phyloP scores from a whole-genome alignment of 768 basidiomycete genomes.

The Amanita thiersii region DNA sequence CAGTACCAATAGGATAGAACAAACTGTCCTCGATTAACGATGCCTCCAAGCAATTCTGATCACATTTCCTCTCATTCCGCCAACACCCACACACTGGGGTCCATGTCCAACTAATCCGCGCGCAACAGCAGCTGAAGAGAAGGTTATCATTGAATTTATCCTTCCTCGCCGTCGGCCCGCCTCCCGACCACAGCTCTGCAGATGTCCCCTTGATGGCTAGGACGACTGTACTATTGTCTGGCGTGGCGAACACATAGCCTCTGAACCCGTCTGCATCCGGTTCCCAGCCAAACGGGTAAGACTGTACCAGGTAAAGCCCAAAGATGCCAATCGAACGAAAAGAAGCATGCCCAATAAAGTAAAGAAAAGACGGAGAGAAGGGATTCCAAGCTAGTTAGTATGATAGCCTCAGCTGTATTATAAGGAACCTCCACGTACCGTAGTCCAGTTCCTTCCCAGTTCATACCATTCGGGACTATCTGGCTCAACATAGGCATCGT shows the following conservation, averaged over 20 bases:
- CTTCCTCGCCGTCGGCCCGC: slow-evolving; percentile 80
- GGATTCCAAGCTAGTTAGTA: not conserved
- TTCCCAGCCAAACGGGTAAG: slow-evolving; percentile 89
- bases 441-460: slow-evolving; percentile 53
- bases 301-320: too few species aligned
- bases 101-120: slow-evolving; percentile 89
- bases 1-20: slow-evolving; percentile 87
- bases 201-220: slow-evolving; percentile 93
- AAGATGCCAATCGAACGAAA: too few species aligned
- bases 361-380: not conserved
- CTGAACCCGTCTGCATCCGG: slow-evolving; percentile 81
- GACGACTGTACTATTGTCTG: slow-evolving; percentile 77
- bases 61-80: slow-evolving; percentile 72
- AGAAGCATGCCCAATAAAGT: not conserved
- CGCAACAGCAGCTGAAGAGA: slow-evolving; percentile 93
- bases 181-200: slow-evolving; percentile 62
- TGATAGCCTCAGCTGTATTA: too few species aligned
- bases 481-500: slow-evolving; percentile 76
- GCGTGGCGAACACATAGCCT: slow-evolving; percentile 84
- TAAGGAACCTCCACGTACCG: too few species aligned
- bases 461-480: slow-evolving; percentile 73
- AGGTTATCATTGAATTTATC: slow-evolving; percentile 94
- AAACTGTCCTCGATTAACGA: slow-evolving; percentile 72
- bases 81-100: slow-evolving; percentile 89
- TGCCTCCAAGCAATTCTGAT: slow-evolving; percentile 68